Percentiles rank a stretch among this genome's conserved stretches.
phyloP scores from a whole-genome alignment of 768 basidiomycete genomes.

The Russula brevipes region DNA sequence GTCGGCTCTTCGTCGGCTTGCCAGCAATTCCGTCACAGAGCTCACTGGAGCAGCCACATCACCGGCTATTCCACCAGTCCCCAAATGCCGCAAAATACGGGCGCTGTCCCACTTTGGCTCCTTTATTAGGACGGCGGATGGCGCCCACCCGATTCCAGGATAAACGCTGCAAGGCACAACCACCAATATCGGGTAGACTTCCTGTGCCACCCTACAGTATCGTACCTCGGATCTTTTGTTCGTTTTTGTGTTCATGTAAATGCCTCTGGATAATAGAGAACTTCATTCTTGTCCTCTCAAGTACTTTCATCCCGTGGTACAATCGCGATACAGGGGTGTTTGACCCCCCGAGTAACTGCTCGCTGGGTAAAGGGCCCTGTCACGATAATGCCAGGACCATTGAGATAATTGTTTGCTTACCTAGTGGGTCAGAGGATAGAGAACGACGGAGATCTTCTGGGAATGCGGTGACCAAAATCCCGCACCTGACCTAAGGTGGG shows the following conservation, averaged over 20 bases:
- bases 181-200: background rate
- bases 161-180: constrained; percentile 11
- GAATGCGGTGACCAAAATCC: no score
- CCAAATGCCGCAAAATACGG: background rate
- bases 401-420: no score
- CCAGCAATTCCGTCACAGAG: constrained; percentile 7
- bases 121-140: background rate
- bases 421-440: no score
- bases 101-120: constrained; percentile 7
- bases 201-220: background rate
- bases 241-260: constrained; percentile 10
- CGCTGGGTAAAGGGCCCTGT: no score
- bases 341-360: no score
- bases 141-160: background rate
- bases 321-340: no score
- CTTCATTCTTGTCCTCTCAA: background rate
- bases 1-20: constrained; percentile 18
- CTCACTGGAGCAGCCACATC: background rate
- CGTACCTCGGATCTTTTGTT: constrained; percentile 18
- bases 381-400: no score
- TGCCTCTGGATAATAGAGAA: background rate
- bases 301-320: no score
- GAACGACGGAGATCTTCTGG: no score
- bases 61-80: background rate
- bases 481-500: no score